Evolutionary conservation across 2,329 filamentous ascomycete genomes (phyloP).

Genomic region (Alternaria gansuensis): DNA sequence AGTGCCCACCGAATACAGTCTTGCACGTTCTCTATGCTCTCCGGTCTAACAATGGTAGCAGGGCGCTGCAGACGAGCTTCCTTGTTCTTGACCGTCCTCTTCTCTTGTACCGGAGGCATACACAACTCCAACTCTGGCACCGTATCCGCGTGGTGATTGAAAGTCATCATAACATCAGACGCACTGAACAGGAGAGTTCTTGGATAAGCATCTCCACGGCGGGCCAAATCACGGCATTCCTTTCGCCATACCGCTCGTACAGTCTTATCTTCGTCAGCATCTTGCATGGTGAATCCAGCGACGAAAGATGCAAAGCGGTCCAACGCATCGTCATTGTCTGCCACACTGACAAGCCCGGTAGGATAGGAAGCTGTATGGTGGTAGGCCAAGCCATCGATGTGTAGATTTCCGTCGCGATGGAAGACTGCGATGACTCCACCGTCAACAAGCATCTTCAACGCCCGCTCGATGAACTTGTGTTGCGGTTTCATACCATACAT

Average conservation of each 20-base stretch:
- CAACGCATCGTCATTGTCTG: conserved; percentile 57
- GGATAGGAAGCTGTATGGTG: conserved; percentile 60
- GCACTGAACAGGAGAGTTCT: conserved; percentile 58
- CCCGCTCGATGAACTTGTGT: conserved; percentile 56
- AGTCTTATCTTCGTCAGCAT: conserved; percentile 43
- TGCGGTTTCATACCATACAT: conserved; percentile 68
- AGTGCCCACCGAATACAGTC: conserved; percentile 66
- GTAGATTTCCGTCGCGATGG: conserved; percentile 60
- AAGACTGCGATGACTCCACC: conserved; percentile 63
- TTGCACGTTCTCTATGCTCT: conserved; percentile 60
- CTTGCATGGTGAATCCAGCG: conserved; percentile 56
- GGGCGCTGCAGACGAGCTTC: conserved; percentile 60
- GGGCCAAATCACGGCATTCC: conserved; percentile 61
- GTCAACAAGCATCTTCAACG: conserved; percentile 59
- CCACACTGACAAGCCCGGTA: conserved; percentile 56
- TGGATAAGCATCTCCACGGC: conserved; percentile 50
- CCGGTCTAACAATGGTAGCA: conserved; percentile 59
- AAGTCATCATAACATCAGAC: conserved; percentile 62
- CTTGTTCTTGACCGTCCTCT: conserved; percentile 60
- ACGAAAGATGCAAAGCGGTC: conserved; percentile 65
- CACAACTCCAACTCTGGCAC: conserved; percentile 56
- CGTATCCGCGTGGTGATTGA: conserved; percentile 58
- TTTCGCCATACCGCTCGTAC: conserved; percentile 59
- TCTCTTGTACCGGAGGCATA: conserved; percentile 51
- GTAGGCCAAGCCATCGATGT: conserved; percentile 60